Conservation (phyloP, 805 yeast genomes). For the Hanseniaspora guilliermondii region DNA sequence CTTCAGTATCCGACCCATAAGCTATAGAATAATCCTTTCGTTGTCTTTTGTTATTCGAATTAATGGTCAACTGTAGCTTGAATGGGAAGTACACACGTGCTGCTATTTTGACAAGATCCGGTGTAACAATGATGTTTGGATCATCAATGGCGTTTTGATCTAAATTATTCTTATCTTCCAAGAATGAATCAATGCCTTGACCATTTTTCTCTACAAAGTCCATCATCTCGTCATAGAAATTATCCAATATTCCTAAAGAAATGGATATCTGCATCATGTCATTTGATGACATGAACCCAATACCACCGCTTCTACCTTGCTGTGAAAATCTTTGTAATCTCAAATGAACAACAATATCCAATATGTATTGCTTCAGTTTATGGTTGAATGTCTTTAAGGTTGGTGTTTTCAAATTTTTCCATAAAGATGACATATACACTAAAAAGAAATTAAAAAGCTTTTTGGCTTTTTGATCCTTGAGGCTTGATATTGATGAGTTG, state of each 20-base stretch:
- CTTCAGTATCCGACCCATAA: conserved; percentile 35
- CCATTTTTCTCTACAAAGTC: background rate
- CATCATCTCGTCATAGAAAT: background rate
- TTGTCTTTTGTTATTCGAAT: conserved; percentile 25
- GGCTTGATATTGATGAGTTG: background rate
- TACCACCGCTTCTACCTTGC: conserved; percentile 34
- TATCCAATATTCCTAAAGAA: conserved; percentile 30
- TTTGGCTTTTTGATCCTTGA: background rate
- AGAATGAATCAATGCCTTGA: background rate
- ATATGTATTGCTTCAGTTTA: conserved; percentile 42
- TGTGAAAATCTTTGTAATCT: conserved; percentile 45
- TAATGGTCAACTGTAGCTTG: conserved; percentile 17
- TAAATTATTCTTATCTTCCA: background rate
- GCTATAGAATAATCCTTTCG: conserved; percentile 35
- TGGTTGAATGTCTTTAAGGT: conserved; percentile 26
- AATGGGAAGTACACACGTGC: conserved; percentile 39
- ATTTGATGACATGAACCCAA: conserved; percentile 35
- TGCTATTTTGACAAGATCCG: conserved; percentile 39
- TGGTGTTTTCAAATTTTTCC: background rate
- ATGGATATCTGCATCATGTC: conserved; percentile 34
- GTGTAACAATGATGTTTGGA: conserved; percentile 35
- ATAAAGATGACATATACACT: background rate
- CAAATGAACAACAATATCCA: conserved; percentile 44
- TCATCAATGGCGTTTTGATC: background rate
- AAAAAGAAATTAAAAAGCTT: background rate